Evolutionary conservation across 148 eudicot genomes (phyloP).

Genomic region (Cornus suecica): DNA sequence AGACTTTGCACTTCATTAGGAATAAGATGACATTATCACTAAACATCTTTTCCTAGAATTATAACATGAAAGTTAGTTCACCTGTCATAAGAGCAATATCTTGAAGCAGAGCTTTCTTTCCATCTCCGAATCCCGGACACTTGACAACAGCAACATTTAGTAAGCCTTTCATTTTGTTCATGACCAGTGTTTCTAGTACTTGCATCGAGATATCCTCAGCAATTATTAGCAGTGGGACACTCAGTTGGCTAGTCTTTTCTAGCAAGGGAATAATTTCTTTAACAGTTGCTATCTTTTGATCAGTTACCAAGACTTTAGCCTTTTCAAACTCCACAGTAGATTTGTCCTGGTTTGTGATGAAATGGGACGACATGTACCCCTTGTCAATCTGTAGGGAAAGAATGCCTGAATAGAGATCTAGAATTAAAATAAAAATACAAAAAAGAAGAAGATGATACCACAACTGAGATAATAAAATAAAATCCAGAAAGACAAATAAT

Average conservation of each 20-base stretch:
- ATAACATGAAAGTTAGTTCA: slow-evolving; percentile 16
- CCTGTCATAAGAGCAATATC: slow-evolving; percentile 98
- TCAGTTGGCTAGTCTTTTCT: slow-evolving; percentile 79
- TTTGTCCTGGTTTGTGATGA: slow-evolving; percentile 75
- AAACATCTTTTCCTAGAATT: not conserved
- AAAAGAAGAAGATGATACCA: slow-evolving; percentile 4
- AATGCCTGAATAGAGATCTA: slow-evolving; percentile 36
- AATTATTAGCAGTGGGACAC: slow-evolving; percentile 80
- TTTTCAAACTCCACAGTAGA: slow-evolving; percentile 82
- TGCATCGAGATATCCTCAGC: slow-evolving; percentile 75
- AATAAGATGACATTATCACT: not conserved
- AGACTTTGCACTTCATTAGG: no score
- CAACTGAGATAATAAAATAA: not conserved
- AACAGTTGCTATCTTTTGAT: slow-evolving; percentile 68
- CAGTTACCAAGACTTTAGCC: slow-evolving; percentile 80
- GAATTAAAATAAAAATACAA: slow-evolving; percentile 13
- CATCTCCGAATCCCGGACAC: slow-evolving; percentile 84
- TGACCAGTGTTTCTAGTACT: slow-evolving; percentile 68
- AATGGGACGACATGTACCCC: slow-evolving; percentile 95
- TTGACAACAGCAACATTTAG: slow-evolving; percentile 80
- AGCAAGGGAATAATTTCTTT: slow-evolving; percentile 80
- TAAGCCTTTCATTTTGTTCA: slow-evolving; percentile 66
- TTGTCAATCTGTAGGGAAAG: slow-evolving; percentile 75
- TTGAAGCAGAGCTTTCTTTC: slow-evolving; percentile 77
- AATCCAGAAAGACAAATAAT: not conserved